Base-by-base conservation (phyloP, 176 grass and related monocot species). In the Neostapfia colusana region DNA sequence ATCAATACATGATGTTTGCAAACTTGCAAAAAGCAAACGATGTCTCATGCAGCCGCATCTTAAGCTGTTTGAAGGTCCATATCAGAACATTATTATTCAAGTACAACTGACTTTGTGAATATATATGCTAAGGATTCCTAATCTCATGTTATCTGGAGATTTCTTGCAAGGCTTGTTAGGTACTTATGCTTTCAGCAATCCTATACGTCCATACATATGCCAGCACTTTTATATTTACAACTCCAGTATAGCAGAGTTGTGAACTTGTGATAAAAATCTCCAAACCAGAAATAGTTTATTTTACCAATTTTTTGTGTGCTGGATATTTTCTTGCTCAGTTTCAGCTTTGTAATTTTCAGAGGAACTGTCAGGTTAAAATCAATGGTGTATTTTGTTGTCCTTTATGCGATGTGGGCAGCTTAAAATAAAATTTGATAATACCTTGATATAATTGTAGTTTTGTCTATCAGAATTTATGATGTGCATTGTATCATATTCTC, bases 61-160 rank as follows among this genome's bases (percentile, higher is more conserved):
- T 75, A 80, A 64, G 55, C 28, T 82, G 79, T 66, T 82, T 78
- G 79, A 54, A 70, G 45, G 65, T 84, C 75, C 43, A 71, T 68
- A 49, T 82, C 40, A 48, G 31, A 65, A 10, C 41, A 79, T 3
- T 60, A 78, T 60, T 46, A 61, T 66, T 79, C 41, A 74, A 79
- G 43, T 62, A 27, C 27, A 45, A 45, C 42, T 54, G 70, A 63
- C 37, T 5, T 69, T 61, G 67, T 60, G 67, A 23, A 65, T 67
- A 51, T 20, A 51, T 51, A 70, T 15, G 49, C 16, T 67, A 55
- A 79, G 36, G 39, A 35, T 68, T 72, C 14, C 39, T 7, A 28
- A 62, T 51, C 28, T 48, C 6, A 50, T 79, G 35, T 5, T 65
- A 82, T 73, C 65, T 67, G 42, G 11, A 73, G 11, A 73, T 78